phyloP scores from a whole-genome alignment of 805 yeast species.

The Saturnispora mendoncae region DNA sequence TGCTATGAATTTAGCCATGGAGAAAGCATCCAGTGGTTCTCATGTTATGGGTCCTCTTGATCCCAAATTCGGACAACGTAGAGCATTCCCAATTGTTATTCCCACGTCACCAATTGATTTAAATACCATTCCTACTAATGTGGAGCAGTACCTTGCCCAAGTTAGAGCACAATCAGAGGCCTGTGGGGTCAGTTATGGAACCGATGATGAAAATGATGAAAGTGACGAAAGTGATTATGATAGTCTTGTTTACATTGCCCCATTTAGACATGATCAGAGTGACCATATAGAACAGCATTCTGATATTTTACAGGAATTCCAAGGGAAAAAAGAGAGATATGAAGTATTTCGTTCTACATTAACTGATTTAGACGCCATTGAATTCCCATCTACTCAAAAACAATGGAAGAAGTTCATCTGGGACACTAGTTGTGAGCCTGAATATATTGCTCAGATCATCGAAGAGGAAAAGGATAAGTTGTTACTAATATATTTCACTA shows the following conservation, averaged over 20 bases:
- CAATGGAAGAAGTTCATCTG: slow-evolving; percentile 36
- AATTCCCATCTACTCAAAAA: slow-evolving; percentile 30
- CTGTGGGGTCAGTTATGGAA: slow-evolving; percentile 7
- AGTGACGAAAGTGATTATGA: slow-evolving; percentile 9
- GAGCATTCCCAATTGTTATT: slow-evolving; percentile 28
- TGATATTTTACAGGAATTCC: slow-evolving; percentile 14
- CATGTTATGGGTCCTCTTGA: slow-evolving; percentile 29
- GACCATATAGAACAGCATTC: neutral
- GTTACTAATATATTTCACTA: slow-evolving; percentile 33
- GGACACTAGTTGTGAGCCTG: slow-evolving; percentile 27
- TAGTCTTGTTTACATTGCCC: slow-evolving; percentile 4
- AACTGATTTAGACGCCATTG: slow-evolving; percentile 24
- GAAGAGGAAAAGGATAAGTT: slow-evolving; percentile 30
- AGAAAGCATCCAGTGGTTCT: neutral
- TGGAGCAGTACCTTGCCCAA: slow-evolving; percentile 26
- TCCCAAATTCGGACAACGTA: slow-evolving; percentile 29
- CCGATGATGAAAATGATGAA: slow-evolving; percentile 1
- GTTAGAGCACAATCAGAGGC: slow-evolving; percentile 27
- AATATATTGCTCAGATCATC: slow-evolving; percentile 26
- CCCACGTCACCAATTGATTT: slow-evolving; percentile 16
- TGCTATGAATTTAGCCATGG: neutral
- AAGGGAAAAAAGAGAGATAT: slow-evolving; percentile 14
- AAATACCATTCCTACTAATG: slow-evolving; percentile 18
- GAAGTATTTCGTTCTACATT: slow-evolving; percentile 15
- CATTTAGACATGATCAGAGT: neutral